These are phyloP conservation scores for Thoreauomyces humboldtii DNA, from an alignment of 192 early-diverging fungal genomes.

Conservation along the genomic window DNA sequence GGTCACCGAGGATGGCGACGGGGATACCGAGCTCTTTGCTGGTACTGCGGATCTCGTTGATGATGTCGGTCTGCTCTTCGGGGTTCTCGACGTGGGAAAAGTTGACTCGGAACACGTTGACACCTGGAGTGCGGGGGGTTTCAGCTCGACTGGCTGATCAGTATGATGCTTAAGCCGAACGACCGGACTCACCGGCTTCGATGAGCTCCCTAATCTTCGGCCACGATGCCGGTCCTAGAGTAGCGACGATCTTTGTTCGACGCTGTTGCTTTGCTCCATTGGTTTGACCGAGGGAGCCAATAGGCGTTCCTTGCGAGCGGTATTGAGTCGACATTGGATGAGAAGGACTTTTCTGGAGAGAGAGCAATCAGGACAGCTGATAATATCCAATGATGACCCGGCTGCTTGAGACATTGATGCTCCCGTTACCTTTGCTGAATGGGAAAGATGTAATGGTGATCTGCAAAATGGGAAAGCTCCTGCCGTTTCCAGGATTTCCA, in stretches of 20 bases:
- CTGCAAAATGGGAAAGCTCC: too few relatives aligned
- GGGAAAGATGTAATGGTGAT: too few relatives aligned
- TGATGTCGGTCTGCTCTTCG: constrained; percentile 42
- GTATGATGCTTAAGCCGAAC: constrained; percentile 1
- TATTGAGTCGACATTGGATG: too few relatives aligned
- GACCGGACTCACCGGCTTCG: constrained; percentile 49
- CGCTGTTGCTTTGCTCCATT: not conserved
- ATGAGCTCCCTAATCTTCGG: constrained; percentile 38
- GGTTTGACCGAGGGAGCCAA: too few relatives aligned
- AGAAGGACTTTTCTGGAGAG: too few relatives aligned
- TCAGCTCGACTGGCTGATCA: not conserved
- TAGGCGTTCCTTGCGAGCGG: too few relatives aligned
- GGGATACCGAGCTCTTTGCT: constrained; percentile 39
- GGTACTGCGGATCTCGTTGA: constrained; percentile 46
- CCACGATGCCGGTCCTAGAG: constrained; percentile 52
- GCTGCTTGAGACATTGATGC: too few relatives aligned
- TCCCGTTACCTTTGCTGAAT: too few relatives aligned
- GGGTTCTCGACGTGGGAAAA: constrained; percentile 52
- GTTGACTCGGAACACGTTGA: constrained; percentile 56
- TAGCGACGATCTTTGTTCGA: constrained; percentile 48
- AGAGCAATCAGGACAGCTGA: too few relatives aligned
- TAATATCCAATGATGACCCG: too few relatives aligned
- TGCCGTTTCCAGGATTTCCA: too few relatives aligned
- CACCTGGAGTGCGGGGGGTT: constrained; percentile 10
- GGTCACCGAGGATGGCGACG: constrained; percentile 53